Evolutionary conservation across 148 eudicot genomes (phyloP).

Genomic region (Silene uniflora): DNA sequence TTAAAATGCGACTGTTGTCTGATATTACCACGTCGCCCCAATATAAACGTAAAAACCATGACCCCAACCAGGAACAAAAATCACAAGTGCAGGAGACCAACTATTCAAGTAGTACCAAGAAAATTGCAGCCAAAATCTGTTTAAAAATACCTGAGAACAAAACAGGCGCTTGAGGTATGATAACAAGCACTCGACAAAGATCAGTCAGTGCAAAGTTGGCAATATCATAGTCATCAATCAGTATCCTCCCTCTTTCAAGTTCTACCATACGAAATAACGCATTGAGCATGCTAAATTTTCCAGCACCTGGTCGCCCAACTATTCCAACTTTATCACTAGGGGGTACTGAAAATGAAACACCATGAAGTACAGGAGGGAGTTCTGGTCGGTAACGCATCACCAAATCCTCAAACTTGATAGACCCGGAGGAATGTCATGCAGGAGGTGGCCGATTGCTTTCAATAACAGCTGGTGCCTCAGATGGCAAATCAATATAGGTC

Average conservation of each 20-base stretch:
- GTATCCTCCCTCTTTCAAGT: conserved; percentile 75
- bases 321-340: conserved; percentile 92
- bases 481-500: conserved; percentile 76
- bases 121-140: neutral
- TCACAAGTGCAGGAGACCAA: neutral
- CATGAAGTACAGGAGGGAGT: conserved; percentile 90
- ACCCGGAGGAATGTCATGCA: conserved; percentile 86
- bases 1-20: neutral
- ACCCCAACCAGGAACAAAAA: neutral
- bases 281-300: conserved; percentile 95
- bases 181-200: conserved; percentile 86
- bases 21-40: neutral
- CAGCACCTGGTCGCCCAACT: conserved; percentile 97
- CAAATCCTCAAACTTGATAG: conserved; percentile 75
- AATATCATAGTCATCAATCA: conserved; percentile 74
- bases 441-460: conserved; percentile 86
- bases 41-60: neutral
- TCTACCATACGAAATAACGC: conserved; percentile 91
- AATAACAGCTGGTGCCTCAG: conserved; percentile 71
- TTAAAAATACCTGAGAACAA: conserved; percentile 74
- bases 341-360: conserved; percentile 64
- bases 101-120: neutral
- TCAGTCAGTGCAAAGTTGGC: conserved; percentile 80
- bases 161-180: conserved; percentile 95
- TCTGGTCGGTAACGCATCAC: conserved; percentile 88